phyloP scores from a whole-genome alignment of 2,329 filamentous ascomycete genomes.

The Xylariaceae sp. region DNA sequence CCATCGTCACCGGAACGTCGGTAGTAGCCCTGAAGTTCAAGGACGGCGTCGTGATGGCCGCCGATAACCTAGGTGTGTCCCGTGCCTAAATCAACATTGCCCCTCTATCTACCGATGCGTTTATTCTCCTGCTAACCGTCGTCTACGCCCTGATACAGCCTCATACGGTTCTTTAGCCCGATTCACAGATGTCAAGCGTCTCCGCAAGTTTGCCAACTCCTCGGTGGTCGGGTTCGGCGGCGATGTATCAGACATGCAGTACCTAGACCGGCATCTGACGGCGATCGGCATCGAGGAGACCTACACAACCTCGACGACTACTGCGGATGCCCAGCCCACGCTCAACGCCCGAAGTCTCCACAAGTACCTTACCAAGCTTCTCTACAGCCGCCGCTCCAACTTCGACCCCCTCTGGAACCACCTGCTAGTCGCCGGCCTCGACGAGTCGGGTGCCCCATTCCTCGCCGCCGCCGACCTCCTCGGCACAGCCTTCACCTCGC shows the following conservation, averaged over 20 bases:
- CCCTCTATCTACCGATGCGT: background rate
- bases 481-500: slow-evolving; percentile 84
- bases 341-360: slow-evolving; percentile 93
- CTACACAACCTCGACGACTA: slow-evolving; percentile 49
- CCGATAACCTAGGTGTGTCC: slow-evolving; percentile 83
- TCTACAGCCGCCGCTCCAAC: slow-evolving; percentile 91
- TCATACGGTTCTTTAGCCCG: slow-evolving; percentile 96
- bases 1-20: slow-evolving; percentile 93
- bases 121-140: slow-evolving; percentile 8
- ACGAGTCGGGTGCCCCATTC: slow-evolving; percentile 77
- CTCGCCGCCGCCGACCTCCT: slow-evolving; percentile 87
- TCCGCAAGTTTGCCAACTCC: slow-evolving; percentile 79
- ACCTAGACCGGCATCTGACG: slow-evolving; percentile 85
- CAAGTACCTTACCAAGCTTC: slow-evolving; percentile 91
- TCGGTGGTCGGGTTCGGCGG: slow-evolving; percentile 91
- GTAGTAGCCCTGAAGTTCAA: slow-evolving; percentile 95
- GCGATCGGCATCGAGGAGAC: slow-evolving; percentile 85
- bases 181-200: slow-evolving; percentile 94
- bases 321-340: slow-evolving; percentile 35
- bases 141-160: slow-evolving; percentile 48
- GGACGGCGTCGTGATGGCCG: slow-evolving; percentile 91
- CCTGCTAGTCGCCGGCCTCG: slow-evolving; percentile 83
- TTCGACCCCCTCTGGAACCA: slow-evolving; percentile 99
- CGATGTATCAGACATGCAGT: slow-evolving; percentile 99
- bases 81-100: slow-evolving; percentile 2